A percentile compares a stretch with the other conserved stretches of the same genome.
Evolutionary conservation across 2,329 filamentous ascomycete genomes (phyloP).

Genomic region (Exophiala oligosperma): DNA sequence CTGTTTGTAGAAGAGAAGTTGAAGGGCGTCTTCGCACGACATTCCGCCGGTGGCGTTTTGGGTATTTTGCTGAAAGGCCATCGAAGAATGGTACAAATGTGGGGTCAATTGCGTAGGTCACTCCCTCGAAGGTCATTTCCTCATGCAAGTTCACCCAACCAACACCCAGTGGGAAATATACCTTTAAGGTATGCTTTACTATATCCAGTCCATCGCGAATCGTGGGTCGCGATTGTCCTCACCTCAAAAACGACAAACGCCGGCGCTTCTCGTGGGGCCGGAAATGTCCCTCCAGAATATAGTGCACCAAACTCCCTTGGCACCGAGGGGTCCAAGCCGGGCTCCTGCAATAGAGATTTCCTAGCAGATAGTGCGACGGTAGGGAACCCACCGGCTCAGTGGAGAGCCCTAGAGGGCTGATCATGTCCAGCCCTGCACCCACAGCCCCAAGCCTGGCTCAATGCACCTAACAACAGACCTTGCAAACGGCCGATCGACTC

Average conservation of each 20-base stretch:
- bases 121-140: not conserved
- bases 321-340: not conserved
- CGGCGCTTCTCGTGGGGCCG: not conserved
- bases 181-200: not conserved
- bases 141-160: constrained; percentile 1
- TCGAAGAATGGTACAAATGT: not conserved
- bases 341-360: not conserved
- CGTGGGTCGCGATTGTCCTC: not conserved
- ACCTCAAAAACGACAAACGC: not conserved
- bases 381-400: not conserved
- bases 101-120: not conserved
- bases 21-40: not conserved
- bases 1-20: constrained; percentile 1
- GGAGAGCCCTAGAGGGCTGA: not conserved
- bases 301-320: not conserved
- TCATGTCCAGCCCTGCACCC: not conserved
- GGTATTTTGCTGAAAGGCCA: constrained; percentile 1
- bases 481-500: not conserved
- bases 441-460: not conserved
- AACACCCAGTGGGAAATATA: constrained; percentile 2
- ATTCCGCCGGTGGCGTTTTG: not conserved
- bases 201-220: not conserved
- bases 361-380: not conserved
- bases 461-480: not conserved
- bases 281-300: not conserved